A percentile compares a stretch with the other conserved stretches of the same genome.
Evolutionary conservation across 78 protist species (phyloP).

Genomic region (Polysphondylium violaceum): DNA sequence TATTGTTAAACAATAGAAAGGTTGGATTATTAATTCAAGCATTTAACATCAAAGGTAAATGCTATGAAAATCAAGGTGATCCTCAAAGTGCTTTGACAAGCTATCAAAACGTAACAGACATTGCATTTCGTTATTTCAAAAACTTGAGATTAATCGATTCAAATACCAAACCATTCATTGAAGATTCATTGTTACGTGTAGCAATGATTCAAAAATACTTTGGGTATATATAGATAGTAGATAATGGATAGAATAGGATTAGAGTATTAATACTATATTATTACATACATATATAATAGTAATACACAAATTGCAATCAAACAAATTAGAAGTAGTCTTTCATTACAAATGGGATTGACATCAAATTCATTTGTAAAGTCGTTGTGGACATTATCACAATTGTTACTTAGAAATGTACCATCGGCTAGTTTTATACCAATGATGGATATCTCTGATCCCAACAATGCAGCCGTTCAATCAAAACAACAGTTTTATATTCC

Average conservation of each 20-base stretch:
- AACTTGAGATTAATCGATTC: conserved; percentile 20
- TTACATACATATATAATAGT: background rate
- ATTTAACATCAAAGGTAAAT: conserved; percentile 54
- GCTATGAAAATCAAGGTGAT: conserved; percentile 50
- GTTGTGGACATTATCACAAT: background rate
- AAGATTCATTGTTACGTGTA: conserved; percentile 26
- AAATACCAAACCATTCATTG: conserved; percentile 19
- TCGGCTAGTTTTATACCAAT: conserved; percentile 17
- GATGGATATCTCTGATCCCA: background rate
- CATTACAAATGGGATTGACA: conserved; percentile 28
- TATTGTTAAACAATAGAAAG: conserved; percentile 43
- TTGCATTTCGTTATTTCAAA: conserved; percentile 41
- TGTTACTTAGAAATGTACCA: conserved; percentile 19
- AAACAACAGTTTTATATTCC: conserved; percentile 27
- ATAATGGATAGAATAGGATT: background rate
- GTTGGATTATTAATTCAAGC: conserved; percentile 32
- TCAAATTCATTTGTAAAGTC: background rate
- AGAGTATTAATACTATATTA: background rate
- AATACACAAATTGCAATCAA: conserved; percentile 27
- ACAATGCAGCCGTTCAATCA: background rate
- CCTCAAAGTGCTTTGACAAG: conserved; percentile 5
- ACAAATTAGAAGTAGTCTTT: conserved; percentile 38
- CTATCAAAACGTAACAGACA: conserved; percentile 36
- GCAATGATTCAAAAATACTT: conserved; percentile 40
- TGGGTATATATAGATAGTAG: conserved; percentile 6